Evolutionary conservation across 169 alveolate genomes (phyloP).

Genomic region (Plasmodium gaboni): DNA sequence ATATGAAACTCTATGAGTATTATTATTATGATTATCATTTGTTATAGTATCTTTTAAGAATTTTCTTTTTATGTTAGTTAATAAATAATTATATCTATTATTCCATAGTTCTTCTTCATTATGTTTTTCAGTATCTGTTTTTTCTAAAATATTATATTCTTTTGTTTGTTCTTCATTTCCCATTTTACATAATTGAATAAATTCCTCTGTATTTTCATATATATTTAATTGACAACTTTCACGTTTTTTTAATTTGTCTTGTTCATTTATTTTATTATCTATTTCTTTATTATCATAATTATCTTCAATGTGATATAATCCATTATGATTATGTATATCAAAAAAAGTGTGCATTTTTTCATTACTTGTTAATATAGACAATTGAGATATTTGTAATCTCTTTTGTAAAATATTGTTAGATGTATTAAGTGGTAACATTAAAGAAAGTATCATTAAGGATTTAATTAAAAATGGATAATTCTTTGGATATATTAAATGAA

Average conservation of each 20-base stretch:
- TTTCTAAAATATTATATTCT: slow-evolving; percentile 35
- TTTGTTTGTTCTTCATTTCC: slow-evolving; percentile 51
- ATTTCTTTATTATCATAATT: background rate
- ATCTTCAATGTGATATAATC: slow-evolving; percentile 9
- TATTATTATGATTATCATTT: background rate
- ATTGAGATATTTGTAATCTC: slow-evolving; percentile 60
- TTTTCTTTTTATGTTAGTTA: slow-evolving; percentile 19
- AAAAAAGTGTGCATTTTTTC: slow-evolving; percentile 7
- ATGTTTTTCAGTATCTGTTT: slow-evolving; percentile 36
- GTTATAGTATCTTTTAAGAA: background rate
- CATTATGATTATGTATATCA: slow-evolving; percentile 44
- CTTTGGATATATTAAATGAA: slow-evolving; percentile 84
- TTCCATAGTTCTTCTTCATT: slow-evolving; percentile 51
- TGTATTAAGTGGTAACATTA: slow-evolving; percentile 63
- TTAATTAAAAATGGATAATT: slow-evolving; percentile 80
- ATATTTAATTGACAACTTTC: background rate
- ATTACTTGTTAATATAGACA: slow-evolving; percentile 39
- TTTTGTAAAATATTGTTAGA: slow-evolving; percentile 66
- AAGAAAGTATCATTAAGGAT: slow-evolving; percentile 77
- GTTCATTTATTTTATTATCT: background rate
- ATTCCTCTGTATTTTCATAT: slow-evolving; percentile 9
- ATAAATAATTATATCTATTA: slow-evolving; percentile 11
- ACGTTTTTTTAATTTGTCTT: background rate
- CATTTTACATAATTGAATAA: slow-evolving; percentile 10
- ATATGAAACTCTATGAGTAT: background rate